Evolutionary conservation across 331 rosid genomes (phyloP), one percentile per base, ranked within the genome.

Genomic region (Spiraea crenata): DNA sequence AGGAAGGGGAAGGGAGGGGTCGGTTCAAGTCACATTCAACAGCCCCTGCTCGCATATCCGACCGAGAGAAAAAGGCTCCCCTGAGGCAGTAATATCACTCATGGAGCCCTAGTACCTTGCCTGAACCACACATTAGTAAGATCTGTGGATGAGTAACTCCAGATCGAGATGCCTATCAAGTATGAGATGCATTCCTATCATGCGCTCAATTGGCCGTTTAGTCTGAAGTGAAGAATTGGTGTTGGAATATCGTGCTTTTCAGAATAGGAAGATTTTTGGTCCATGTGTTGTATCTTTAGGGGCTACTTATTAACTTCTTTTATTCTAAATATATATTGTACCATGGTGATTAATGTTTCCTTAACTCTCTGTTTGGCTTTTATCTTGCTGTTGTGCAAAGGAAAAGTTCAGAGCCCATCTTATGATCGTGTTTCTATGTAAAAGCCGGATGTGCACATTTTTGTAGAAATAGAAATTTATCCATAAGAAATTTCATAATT

Each of bases 61-160:
- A 95, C 88, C 85, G 99, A 88, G 96, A 88, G 86, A 95, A 95
- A 88, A 88, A 95, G 87, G 99, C 98, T 55, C 99, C 99, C 15
- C 64, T 95, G 74, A 95, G 89, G 82, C 84, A 88, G 63, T 91
- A 76, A 80, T 47, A 57, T 47, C 19, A 5, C 49, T 16, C 51
- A 47, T 56, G 78, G 20, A 16, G 56, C 69, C 73, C 63, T 41
- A 45, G 45, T 60, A 64, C 55, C 64, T 55, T 68, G 45, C 59
- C 13, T 55, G 78, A 69, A 79, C 76, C 49, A 71, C 76, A 20
- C 77, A 16, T 65, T 40, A 70, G 47, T 42, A 20, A 16, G 39
- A 39, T 59, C 74, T 38, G 7, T 35, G 9, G 51, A 61, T 58
- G 59, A 57, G 13, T 20, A 38, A 25, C 5, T 37, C 17, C 64